Evolutionary conservation across 805 yeast genomes (phyloP), one percentile per base, ranked within the genome.

Genomic region (Ogataea paradorogensis): DNA sequence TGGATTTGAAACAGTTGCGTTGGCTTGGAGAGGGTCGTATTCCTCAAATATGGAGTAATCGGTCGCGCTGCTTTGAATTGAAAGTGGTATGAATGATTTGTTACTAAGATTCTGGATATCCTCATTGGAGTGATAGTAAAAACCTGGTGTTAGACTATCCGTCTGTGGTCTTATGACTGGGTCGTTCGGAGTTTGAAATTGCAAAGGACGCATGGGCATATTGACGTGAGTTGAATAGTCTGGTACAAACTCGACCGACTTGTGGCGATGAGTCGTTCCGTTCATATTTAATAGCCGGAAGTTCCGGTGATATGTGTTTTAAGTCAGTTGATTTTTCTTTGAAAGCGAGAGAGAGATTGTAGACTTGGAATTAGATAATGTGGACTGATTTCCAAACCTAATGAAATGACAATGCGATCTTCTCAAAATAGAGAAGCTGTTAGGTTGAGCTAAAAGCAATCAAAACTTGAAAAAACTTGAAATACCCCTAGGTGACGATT

Each of bases 121-220:
- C 24, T 38, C 30, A 43, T 46, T 43, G 15, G 38, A 18, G 30
- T 46, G 40, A 43, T 33, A 38, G 46, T 51, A 30, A 36, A 45
- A 40, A n/a, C 30, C 9, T 7, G 26, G 14, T 9, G 18, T 27
- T 9, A 26, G 24, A 22, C 25, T 30, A 15, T n/a, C 25, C 5
- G 27, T 10, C 18, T 28, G 43, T 10, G 33, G 43, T 7, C 8
- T 7, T 3, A 27, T 14, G 8, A 27, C 14, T 3, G 36, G n/a
- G 1, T 27, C 36, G 5, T 15, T 18, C 10, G 23, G 18, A 18
- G 30, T 5, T 16, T 28, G 43, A 11, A 15, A 28, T 9, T 39
- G 26, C 30, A 15, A 13, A 9, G 27, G n/a, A 33, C 28, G 34
- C 10, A 15, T 13, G 10, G 29, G 24, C 28, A 38, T 9, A 5